Conservation (phyloP, 139 green algal genomes). For the Desmodesmus armatus region DNA sequence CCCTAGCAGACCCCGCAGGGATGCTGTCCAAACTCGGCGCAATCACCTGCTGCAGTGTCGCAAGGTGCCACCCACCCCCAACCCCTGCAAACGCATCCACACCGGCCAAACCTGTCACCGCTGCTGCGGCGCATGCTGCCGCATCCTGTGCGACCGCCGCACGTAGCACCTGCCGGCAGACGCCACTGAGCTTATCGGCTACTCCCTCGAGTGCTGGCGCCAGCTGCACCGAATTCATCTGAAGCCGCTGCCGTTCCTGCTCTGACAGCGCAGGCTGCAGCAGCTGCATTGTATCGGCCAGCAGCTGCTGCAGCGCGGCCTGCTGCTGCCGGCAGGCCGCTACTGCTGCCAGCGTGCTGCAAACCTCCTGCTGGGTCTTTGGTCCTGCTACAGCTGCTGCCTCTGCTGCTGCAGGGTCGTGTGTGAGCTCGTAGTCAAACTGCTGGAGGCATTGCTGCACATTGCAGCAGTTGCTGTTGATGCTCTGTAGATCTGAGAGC, state of each 20-base stretch:
- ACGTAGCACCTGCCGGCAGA: not conserved
- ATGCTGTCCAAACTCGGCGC: no score
- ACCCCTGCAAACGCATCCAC: no score
- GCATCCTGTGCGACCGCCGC: not conserved
- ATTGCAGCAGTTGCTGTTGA: not conserved
- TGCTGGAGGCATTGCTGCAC: not conserved
- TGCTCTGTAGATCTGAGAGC: not conserved
- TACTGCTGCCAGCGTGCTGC: not conserved
- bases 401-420: not conserved
- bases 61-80: no score
- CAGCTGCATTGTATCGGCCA: not conserved
- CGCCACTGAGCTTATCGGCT: not conserved
- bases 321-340: not conserved
- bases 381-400: not conserved
- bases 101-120: no score
- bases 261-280: not conserved
- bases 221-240: not conserved
- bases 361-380: not conserved
- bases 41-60: no score
- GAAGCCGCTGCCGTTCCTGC: not conserved
- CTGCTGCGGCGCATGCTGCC: not conserved
- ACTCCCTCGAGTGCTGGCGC: not conserved
- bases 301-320: not conserved
- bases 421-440: not conserved
- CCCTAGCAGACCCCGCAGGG: not conserved